Evolutionary conservation across 1,139 yeast genomes (phyloP).

Genomic region (Geotrichum aggregatum): DNA sequence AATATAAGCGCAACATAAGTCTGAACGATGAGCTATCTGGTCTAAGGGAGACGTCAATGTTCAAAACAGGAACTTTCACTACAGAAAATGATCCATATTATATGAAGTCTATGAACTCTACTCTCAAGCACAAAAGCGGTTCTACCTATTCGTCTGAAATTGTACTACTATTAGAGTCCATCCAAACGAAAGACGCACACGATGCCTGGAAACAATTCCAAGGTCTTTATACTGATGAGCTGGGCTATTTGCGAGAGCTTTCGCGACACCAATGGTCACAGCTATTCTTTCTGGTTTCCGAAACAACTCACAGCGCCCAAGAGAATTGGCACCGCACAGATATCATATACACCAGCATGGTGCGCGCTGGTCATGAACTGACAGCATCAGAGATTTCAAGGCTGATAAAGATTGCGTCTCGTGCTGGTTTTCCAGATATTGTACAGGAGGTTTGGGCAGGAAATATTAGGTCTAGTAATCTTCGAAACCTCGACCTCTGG

Average conservation of each 20-base stretch:
- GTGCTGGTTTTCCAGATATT: slow-evolving; percentile 25
- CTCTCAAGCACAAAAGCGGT: not conserved
- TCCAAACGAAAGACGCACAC: not conserved
- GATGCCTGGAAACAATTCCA: slow-evolving; percentile 12
- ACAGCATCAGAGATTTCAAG: slow-evolving; percentile 30
- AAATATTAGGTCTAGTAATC: slow-evolving; percentile 19
- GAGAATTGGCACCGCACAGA: slow-evolving; percentile 13
- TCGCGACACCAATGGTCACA: slow-evolving; percentile 19
- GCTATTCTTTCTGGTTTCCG: slow-evolving; percentile 11
- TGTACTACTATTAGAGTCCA: not conserved
- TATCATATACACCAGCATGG: slow-evolving; percentile 22
- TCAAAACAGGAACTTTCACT: not conserved
- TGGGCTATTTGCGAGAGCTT: slow-evolving; percentile 9
- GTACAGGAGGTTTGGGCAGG: slow-evolving; percentile 34
- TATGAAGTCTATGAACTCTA: not conserved
- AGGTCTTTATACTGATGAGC: slow-evolving; percentile 1
- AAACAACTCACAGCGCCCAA: not conserved
- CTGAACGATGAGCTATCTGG: not conserved
- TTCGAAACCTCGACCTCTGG: slow-evolving; percentile 34
- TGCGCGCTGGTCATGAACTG: slow-evolving; percentile 26
- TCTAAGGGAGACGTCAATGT: not conserved
- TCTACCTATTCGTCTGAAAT: not conserved
- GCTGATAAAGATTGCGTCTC: slow-evolving; percentile 33
- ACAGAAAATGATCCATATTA: not conserved
- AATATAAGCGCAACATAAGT: not conserved